phyloP scores from a whole-genome alignment of 345 rosid genomes.

The Arabidopsis arenosa region DNA sequence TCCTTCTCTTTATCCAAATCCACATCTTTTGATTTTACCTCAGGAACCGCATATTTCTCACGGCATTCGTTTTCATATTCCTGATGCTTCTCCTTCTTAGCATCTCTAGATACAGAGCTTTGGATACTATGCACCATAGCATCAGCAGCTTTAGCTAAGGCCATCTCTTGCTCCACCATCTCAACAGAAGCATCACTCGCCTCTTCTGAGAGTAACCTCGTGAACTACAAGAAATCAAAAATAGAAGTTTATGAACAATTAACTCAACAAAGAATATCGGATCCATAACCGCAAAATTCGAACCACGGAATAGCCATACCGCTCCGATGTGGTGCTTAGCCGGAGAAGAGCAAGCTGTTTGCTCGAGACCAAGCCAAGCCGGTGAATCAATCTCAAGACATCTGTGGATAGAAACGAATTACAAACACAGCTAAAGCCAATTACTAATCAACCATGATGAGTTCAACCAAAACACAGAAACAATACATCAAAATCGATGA shows the following conservation, averaged over 20 bases:
- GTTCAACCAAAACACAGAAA: background rate
- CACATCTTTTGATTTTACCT: slow-evolving; percentile 51
- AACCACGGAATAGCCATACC: slow-evolving; percentile 51
- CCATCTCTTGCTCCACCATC: slow-evolving; percentile 61
- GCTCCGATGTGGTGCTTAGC: slow-evolving; percentile 84
- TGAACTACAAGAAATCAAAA: slow-evolving; percentile 51
- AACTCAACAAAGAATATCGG: background rate
- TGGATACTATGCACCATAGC: slow-evolving; percentile 60
- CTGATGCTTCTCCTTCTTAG: slow-evolving; percentile 74
- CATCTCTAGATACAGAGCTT: slow-evolving; percentile 55
- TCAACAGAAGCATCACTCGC: slow-evolving; percentile 55
- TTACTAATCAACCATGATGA: background rate
- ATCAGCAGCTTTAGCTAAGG: slow-evolving; percentile 81
- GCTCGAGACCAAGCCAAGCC: slow-evolving; percentile 93
- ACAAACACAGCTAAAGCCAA: background rate
- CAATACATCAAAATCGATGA: background rate
- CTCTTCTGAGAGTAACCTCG: slow-evolving; percentile 85
- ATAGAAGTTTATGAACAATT: background rate
- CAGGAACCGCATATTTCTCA: slow-evolving; percentile 58
- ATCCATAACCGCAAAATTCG: background rate
- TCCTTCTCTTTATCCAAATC: slow-evolving; percentile 38
- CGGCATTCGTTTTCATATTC: slow-evolving; percentile 78
- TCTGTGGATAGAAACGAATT: slow-evolving; percentile 46
- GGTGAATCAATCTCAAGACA: slow-evolving; percentile 67
- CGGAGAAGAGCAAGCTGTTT: slow-evolving; percentile 79